Percentiles rank a stretch among this genome's conserved stretches.
Evolutionary conservation across 1,284 basidiomycete genomes (phyloP).

Genomic region (Wolfiporia cocos): DNA sequence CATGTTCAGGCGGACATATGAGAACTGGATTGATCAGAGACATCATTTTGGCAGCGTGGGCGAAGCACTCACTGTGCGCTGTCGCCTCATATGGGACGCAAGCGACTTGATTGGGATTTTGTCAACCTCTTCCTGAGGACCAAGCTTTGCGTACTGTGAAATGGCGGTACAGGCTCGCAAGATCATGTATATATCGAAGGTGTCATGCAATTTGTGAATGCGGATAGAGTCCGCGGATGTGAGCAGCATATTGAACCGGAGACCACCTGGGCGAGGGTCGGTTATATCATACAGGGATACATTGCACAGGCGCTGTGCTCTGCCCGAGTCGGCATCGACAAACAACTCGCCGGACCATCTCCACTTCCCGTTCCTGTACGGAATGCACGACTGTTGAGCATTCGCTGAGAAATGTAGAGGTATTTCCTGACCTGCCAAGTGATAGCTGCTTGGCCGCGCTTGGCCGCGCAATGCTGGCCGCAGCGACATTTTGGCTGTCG

Average conservation of each 20-base stretch:
- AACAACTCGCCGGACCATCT: slow-evolving; percentile 31
- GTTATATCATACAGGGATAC: slow-evolving; percentile 40
- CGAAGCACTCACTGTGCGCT: slow-evolving; percentile 19
- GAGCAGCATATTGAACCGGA: slow-evolving; percentile 41
- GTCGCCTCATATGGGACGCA: slow-evolving; percentile 34
- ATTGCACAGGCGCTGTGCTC: slow-evolving; percentile 39
- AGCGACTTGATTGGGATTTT: slow-evolving; percentile 37
- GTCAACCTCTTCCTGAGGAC: slow-evolving; percentile 32
- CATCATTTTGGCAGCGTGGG: too few relatives aligned
- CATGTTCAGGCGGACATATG: slow-evolving; percentile 39
- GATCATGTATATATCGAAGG: slow-evolving; percentile 38
- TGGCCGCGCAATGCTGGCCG: too few relatives aligned
- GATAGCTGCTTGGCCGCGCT: too few relatives aligned
- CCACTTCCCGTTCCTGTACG: slow-evolving; percentile 32
- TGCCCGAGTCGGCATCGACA: slow-evolving; percentile 23
- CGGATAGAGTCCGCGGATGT: slow-evolving; percentile 35
- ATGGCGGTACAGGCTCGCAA: slow-evolving; percentile 40
- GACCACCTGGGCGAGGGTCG: slow-evolving; percentile 32
- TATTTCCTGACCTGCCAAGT: too few relatives aligned
- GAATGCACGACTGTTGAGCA: too few relatives aligned
- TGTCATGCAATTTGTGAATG: slow-evolving; percentile 41
- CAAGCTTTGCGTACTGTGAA: slow-evolving; percentile 46
- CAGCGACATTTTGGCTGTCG: too few relatives aligned
- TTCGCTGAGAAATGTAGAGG: too few relatives aligned
- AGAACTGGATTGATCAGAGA: slow-evolving; percentile 34